Base-by-base conservation (phyloP, 441 rosid species). In the Adansonia gregorii region DNA sequence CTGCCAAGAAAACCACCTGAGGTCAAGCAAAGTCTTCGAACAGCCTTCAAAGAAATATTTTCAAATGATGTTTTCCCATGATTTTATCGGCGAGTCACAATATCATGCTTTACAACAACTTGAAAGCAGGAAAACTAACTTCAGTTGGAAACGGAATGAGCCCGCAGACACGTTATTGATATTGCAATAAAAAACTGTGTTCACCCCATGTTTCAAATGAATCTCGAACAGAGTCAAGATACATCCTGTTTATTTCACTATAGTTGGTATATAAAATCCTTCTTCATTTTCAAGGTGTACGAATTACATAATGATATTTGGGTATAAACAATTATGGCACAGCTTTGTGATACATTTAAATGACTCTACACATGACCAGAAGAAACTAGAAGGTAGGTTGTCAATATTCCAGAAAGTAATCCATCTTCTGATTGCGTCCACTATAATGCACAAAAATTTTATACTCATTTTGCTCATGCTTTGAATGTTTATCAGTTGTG, bases 1-100 rank as follows among this genome's bases (percentile, higher is more conserved):
- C 97, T 92, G 85, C 80, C 41, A 67, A 76, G 20, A 17, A 75
- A 76, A 67, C 31, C 74, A 67, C 27, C 51, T 68, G 2, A 0
- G 48, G 45, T 61, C 27, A 74, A 60, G 51, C 17, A 70, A 64
- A 7, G 12, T 22, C 68, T 14, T 31, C 22, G 22, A 54, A 24
- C 75, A 72, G 65, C 51, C 65, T 72, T 58, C 75, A 35, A 35
- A 72, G 51, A 55, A 55, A 55, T 55, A 72, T 55, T 72, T 41
- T 4, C 43, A 69, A 49, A 69, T 8, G 5, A 24, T 69, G 43
- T 24, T 49, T 49, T 24, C 45, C 49, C 20, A 24, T 49, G 5
- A 69, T 69, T 48, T 64, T 69, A 24, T 22, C 0, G 6, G 20
- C 56, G 6, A 20, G 39, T 12, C 31, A 68, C 4, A 11, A 19